Evolutionary conservation across 2,329 filamentous ascomycete genomes (phyloP).

Genomic region (Fusarium secorum): DNA sequence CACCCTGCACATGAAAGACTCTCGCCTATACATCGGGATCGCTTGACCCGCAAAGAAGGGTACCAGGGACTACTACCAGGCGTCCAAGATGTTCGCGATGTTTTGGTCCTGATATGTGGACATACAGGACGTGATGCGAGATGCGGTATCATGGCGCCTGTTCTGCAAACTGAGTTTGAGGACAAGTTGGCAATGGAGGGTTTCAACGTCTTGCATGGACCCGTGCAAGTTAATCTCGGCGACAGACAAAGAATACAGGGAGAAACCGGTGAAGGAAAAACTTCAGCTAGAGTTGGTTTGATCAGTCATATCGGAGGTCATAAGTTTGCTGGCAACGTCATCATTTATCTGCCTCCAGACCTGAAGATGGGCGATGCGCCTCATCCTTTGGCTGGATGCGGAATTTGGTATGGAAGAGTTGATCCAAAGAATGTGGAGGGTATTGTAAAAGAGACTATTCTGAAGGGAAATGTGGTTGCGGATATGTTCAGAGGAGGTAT

Average conservation of each 20-base stretch:
- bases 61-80: constrained; percentile 61
- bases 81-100: constrained; percentile 69
- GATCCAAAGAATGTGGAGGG: constrained; percentile 80
- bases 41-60: constrained; percentile 58
- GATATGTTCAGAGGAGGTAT: constrained; percentile 79
- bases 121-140: constrained; percentile 83
- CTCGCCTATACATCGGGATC: constrained; percentile 64
- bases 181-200: constrained; percentile 60
- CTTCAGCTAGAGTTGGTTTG: constrained; percentile 68
- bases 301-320: constrained; percentile 86
- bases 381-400: constrained; percentile 72
- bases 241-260: constrained; percentile 34
- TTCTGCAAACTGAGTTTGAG: constrained; percentile 76
- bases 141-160: constrained; percentile 82
- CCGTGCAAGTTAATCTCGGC: constrained; percentile 48
- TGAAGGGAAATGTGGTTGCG: constrained; percentile 70
- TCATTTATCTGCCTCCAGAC: constrained; percentile 76
- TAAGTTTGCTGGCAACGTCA: constrained; percentile 86
- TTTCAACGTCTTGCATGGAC: constrained; percentile 57
- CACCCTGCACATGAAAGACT: constrained; percentile 68
- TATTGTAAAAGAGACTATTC: constrained; percentile 74
- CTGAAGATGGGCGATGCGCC: constrained; percentile 51
- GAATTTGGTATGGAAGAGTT: constrained; percentile 84
- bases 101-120: constrained; percentile 86
- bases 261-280: constrained; percentile 10